Conservation (phyloP, 2,329 filamentous ascomycete genomes). For the Stachybotrys chartarum region DNA sequence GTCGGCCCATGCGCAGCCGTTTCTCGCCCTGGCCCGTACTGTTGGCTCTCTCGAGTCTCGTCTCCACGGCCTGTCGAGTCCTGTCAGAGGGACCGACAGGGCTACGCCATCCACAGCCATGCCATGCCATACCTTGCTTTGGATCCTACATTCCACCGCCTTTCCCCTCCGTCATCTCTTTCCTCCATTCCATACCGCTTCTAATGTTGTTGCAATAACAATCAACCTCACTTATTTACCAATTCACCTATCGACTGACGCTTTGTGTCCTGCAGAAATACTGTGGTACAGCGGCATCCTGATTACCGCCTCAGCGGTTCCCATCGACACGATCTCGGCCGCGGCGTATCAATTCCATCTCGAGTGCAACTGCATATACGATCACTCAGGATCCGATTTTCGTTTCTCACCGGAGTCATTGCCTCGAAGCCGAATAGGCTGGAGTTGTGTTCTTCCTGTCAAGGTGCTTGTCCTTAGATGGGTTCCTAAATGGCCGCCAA, state of each 20-base stretch:
- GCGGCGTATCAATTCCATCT: neutral
- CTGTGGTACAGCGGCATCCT: neutral
- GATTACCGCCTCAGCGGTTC: neutral
- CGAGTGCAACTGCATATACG: neutral
- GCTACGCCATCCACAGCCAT: conserved; percentile 2
- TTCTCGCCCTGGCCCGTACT: neutral
- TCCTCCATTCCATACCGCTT: conserved; percentile 12
- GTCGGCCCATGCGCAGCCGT: neutral
- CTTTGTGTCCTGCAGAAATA: neutral
- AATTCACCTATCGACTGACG: neutral
- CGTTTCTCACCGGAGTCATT: too few species aligned
- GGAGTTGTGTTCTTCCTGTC: too few species aligned
- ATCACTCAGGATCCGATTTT: neutral
- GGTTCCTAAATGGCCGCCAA: conserved; percentile 6
- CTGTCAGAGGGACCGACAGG: neutral
- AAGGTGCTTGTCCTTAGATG: neutral
- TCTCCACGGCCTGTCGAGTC: neutral
- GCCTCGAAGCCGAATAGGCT: too few species aligned
- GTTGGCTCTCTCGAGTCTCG: neutral
- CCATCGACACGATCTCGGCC: neutral
- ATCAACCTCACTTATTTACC: neutral
- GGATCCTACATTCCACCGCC: conserved; percentile 8
- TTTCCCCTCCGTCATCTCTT: conserved; percentile 5
- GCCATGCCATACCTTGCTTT: neutral
- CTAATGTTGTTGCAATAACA: neutral